Percentiles rank a stretch among this genome's conserved stretches.
Conservation (phyloP, 2,329 filamentous ascomycete genomes). For the Thermoascus crustaceus region DNA sequence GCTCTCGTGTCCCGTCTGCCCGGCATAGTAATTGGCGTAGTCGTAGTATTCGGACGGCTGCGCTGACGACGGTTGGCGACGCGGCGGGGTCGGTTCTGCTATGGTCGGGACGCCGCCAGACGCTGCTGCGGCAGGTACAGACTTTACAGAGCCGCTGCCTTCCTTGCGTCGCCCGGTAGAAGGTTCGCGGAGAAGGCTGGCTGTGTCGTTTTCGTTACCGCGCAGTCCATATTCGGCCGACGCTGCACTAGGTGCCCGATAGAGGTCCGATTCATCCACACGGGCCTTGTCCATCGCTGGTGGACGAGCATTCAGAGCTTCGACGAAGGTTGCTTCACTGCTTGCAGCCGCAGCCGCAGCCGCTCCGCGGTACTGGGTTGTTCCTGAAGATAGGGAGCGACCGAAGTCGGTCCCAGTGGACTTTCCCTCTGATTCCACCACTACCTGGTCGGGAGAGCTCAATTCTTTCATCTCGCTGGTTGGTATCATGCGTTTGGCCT, state of each 20-base stretch:
- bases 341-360: constrained; percentile 15
- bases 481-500: constrained; percentile 59
- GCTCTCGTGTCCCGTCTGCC: neutral
- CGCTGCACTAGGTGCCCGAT: constrained; percentile 19
- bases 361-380: constrained; percentile 23
- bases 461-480: constrained; percentile 14
- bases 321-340: constrained; percentile 28
- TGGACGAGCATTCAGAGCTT: constrained; percentile 26
- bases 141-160: constrained; percentile 9
- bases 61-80: neutral
- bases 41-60: constrained; percentile 9
- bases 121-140: neutral
- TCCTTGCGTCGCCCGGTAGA: constrained; percentile 34
- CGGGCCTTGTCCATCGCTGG: constrained; percentile 23
- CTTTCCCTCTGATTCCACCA: constrained; percentile 12
- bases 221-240: constrained; percentile 16
- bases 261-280: constrained; percentile 19
- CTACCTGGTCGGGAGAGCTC: constrained; percentile 7
- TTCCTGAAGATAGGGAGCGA: constrained; percentile 16
- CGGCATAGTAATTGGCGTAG: constrained; percentile 7
- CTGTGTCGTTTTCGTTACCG: constrained; percentile 15
- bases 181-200: constrained; percentile 26
- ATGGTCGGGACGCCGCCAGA: neutral
- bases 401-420: constrained; percentile 24
- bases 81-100: neutral